phyloP scores from a whole-genome alignment of 805 yeast species.

The Candida silvatica region DNA sequence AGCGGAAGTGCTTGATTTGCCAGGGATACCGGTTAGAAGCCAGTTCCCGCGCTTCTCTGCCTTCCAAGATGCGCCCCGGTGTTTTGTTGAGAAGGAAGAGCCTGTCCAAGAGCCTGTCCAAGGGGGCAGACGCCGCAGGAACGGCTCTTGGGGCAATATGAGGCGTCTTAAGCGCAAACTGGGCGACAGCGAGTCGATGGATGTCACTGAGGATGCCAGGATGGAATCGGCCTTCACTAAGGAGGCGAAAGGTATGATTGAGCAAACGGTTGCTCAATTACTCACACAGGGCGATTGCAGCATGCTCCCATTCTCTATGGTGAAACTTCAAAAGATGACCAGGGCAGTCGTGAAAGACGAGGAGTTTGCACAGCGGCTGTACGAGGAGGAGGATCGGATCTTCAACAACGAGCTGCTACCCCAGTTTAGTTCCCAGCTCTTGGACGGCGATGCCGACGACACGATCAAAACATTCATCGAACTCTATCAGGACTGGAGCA shows the following conservation, averaged over 20 bases:
- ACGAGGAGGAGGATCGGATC: constrained; percentile 4
- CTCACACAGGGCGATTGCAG: background rate
- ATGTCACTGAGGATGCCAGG: background rate
- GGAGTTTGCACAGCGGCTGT: constrained; percentile 5
- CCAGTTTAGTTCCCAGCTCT: constrained; percentile 1
- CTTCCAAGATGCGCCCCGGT: too few relatives aligned
- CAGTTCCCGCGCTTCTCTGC: too few relatives aligned
- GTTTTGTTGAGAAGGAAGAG: too few relatives aligned
- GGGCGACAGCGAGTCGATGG: background rate
- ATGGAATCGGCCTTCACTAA: background rate
- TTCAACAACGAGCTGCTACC: constrained; percentile 9
- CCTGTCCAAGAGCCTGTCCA: background rate
- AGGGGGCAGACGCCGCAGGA: background rate
- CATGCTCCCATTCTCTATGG: background rate
- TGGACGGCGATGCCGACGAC: background rate
- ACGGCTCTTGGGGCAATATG: background rate
- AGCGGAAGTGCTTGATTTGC: too few relatives aligned
- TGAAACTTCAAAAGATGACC: background rate
- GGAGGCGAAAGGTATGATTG: background rate
- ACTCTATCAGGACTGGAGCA: constrained; percentile 9
- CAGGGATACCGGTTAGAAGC: too few relatives aligned
- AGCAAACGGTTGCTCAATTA: too few relatives aligned
- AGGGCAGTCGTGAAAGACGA: background rate
- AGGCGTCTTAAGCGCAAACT: background rate
- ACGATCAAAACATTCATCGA: constrained; percentile 5